Evolutionary conservation across 1,284 basidiomycete genomes (phyloP).

Genomic region (Cystobasidium slooffiae): DNA sequence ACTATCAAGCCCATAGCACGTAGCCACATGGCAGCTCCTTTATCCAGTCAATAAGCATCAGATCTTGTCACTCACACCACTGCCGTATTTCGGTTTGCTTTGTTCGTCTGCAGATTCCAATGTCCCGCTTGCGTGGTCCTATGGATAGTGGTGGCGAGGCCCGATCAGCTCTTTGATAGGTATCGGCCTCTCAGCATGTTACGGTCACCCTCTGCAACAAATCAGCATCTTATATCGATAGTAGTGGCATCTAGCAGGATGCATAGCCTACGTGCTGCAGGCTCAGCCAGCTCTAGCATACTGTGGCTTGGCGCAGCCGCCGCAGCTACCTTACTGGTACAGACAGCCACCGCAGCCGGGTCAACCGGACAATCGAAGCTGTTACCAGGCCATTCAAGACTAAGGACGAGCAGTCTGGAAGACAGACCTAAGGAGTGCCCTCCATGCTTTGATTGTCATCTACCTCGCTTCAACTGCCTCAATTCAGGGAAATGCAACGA

Average conservation of each 20-base stretch:
- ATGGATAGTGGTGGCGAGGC: background rate
- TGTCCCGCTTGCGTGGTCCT: slow-evolving; percentile 3
- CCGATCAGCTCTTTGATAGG: background rate
- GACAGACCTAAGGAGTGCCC: slow-evolving; percentile 16
- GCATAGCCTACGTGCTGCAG: too few relatives aligned
- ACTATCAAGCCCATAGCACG: background rate
- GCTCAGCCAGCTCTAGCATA: background rate
- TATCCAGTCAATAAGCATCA: slow-evolving; percentile 14
- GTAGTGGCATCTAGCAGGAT: too few relatives aligned
- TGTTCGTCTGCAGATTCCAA: background rate
- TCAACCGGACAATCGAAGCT: slow-evolving; percentile 11
- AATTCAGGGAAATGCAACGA: slow-evolving; percentile 80
- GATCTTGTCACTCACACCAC: background rate
- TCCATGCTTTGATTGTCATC: slow-evolving; percentile 80
- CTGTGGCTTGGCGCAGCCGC: background rate
- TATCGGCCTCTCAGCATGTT: too few relatives aligned
- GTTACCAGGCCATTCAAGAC: background rate
- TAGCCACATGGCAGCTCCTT: slow-evolving; percentile 12
- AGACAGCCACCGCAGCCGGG: background rate
- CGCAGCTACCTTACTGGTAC: background rate
- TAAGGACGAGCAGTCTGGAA: background rate
- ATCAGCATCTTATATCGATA: too few relatives aligned
- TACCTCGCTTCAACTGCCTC: slow-evolving; percentile 80
- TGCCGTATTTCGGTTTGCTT: background rate
- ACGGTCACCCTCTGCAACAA: too few relatives aligned